These are phyloP conservation scores for Filobasidium wieringae DNA, from an alignment of 768 basidiomycete species.

Conservation along the genomic window DNA sequence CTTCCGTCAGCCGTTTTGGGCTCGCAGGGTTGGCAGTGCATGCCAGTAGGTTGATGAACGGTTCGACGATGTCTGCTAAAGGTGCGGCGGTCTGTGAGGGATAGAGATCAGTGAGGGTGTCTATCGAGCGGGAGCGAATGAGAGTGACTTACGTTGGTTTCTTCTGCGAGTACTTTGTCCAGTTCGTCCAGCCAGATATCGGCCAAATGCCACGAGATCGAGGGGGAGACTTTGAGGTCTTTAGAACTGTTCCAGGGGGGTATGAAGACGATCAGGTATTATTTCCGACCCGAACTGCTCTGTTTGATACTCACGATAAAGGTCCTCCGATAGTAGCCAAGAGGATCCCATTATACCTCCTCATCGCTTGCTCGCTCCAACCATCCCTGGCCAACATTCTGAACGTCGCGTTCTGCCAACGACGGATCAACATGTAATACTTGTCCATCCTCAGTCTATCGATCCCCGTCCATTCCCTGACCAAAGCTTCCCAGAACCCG, in stretches of 20 bases:
- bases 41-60: constrained; percentile 63
- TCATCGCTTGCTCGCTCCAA: constrained; percentile 53
- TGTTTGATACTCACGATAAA: constrained; percentile 51
- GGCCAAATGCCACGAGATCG: constrained; percentile 71
- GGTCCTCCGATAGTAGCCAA: constrained; percentile 61
- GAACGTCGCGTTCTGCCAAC: constrained; percentile 77
- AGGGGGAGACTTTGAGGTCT: constrained; percentile 60
- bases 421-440: constrained; percentile 85
- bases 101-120: constrained; percentile 1
- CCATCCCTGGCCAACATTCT: constrained; percentile 56
- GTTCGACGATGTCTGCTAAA: constrained; percentile 46
- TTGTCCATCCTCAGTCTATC: constrained; percentile 93
- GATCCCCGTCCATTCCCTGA: constrained; percentile 86
- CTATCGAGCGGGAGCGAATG: neutral
- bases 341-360: constrained; percentile 55
- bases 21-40: constrained; percentile 53
- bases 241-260: constrained; percentile 46
- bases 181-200: constrained; percentile 88
- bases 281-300: neutral
- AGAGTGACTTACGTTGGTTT: constrained; percentile 6
- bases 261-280: no score
- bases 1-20: constrained; percentile 59
- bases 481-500: constrained; percentile 83
- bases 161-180: constrained; percentile 45
- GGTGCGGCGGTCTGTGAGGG: constrained; percentile 14